Evolutionary conservation across 139 green algal species (phyloP).

Genomic region (Coccomyxa sp.): DNA sequence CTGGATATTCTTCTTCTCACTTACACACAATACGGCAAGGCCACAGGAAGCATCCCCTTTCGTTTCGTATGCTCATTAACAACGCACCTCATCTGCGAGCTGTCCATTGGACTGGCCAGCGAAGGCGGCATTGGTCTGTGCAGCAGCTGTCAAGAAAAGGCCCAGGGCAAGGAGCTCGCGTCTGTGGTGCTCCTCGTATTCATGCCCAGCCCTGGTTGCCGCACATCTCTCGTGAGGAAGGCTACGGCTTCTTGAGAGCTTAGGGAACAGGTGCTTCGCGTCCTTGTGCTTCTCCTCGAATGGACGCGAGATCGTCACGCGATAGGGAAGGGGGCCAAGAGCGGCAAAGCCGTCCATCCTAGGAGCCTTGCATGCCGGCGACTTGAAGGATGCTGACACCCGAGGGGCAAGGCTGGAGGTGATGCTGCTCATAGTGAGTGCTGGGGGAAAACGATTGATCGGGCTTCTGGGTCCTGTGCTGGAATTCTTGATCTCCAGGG

Average conservation of each 20-base stretch:
- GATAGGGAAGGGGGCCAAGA: neutral
- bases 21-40: too few species aligned
- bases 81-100: neutral
- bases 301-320: neutral
- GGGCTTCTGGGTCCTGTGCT: too few species aligned
- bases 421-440: too few species aligned
- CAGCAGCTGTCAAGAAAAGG: neutral
- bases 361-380: too few species aligned
- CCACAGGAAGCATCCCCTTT: too few species aligned
- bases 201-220: neutral
- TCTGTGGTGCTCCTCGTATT: neutral
- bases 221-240: neutral
- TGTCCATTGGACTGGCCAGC: neutral
- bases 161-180: neutral
- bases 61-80: neutral
- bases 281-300: neutral
- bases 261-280: neutral
- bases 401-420: too few species aligned
- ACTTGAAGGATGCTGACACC: too few species aligned
- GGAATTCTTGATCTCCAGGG: too few species aligned
- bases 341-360: neutral
- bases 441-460: too few species aligned
- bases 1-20: too few species aligned
- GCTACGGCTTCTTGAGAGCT: neutral
- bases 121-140: neutral